These are phyloP conservation scores for Gloeostereum incarnatum DNA, from an alignment of 768 basidiomycete genomes.

Conservation along the genomic window DNA sequence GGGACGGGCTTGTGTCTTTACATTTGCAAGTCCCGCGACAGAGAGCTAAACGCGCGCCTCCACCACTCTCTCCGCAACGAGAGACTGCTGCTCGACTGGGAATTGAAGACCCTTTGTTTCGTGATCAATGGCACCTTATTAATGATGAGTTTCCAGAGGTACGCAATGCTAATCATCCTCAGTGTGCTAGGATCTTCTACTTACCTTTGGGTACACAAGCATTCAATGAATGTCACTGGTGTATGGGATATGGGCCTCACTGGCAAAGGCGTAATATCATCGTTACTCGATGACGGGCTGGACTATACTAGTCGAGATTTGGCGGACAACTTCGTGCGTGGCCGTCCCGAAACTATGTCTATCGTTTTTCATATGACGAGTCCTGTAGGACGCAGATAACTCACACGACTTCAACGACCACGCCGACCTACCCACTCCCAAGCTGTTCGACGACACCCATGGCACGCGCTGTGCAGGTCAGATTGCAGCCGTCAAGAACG, in stretches of 20 bases:
- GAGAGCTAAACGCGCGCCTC: conserved; percentile 69
- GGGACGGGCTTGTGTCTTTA: conserved; percentile 40
- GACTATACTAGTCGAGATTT: conserved; percentile 87
- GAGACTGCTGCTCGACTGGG: conserved; percentile 50
- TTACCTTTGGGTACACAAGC: too few species aligned
- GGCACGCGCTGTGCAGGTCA: conserved; percentile 98
- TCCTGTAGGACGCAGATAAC: conserved; percentile 62
- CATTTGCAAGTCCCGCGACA: conserved; percentile 49
- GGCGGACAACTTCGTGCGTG: conserved; percentile 86
- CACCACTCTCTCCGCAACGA: conserved; percentile 36
- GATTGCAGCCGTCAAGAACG: conserved; percentile 87
- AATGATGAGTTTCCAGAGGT: conserved; percentile 78
- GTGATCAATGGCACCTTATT: conserved; percentile 89
- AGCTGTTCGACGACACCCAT: conserved; percentile 87
- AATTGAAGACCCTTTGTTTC: conserved; percentile 77
- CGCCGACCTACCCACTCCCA: conserved; percentile 75
- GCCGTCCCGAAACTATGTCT: too few species aligned
- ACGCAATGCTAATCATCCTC: too few species aligned
- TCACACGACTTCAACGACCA: conserved; percentile 98
- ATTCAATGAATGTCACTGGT: conserved; percentile 88
- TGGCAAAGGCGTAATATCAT: conserved; percentile 78
- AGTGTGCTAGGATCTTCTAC: too few species aligned
- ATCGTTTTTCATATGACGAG: conserved; percentile 1
- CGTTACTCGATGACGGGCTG: conserved; percentile 91
- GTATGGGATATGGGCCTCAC: conserved; percentile 90